Conservation (phyloP, 305 asterid genomes). For the Petunia hybrid region DNA sequence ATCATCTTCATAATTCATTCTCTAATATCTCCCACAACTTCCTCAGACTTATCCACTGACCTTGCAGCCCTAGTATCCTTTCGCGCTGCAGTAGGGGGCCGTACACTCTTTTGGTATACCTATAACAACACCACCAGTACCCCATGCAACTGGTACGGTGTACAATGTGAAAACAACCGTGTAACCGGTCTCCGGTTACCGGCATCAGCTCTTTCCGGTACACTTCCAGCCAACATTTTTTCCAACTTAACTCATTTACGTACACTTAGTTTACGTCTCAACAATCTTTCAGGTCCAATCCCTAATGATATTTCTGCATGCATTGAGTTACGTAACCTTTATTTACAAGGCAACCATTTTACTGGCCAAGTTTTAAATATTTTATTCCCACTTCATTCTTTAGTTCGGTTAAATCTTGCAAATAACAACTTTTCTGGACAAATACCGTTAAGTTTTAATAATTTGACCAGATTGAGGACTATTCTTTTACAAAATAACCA, state of each 20-base stretch:
- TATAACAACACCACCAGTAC: slow-evolving; percentile 35
- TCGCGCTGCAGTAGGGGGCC: slow-evolving; percentile 80
- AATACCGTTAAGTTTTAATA: slow-evolving; percentile 60
- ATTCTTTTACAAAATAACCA: slow-evolving; percentile 67
- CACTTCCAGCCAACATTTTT: slow-evolving; percentile 56
- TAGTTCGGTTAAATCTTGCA: slow-evolving; percentile 77
- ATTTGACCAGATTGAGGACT: slow-evolving; percentile 78
- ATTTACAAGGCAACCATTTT: slow-evolving; percentile 81
- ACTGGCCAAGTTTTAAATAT: slow-evolving; percentile 47
- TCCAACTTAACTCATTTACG: slow-evolving; percentile 64
- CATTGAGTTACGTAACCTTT: slow-evolving; percentile 71
- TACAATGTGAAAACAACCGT: slow-evolving; percentile 65
- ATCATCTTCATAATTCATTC: slow-evolving; percentile 39
- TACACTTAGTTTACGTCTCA: slow-evolving; percentile 85
- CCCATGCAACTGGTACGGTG: slow-evolving; percentile 90
- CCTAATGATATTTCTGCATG: slow-evolving; percentile 67
- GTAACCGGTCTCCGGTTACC: slow-evolving; percentile 87
- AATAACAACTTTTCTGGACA: slow-evolving; percentile 72
- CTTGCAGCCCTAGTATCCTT: slow-evolving; percentile 70
- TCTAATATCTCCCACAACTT: slow-evolving; percentile 36
- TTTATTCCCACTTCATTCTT: slow-evolving; percentile 50
- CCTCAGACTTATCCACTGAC: slow-evolving; percentile 72
- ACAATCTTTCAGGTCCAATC: slow-evolving; percentile 75
- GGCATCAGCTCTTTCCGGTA: slow-evolving; percentile 71
- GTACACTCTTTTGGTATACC: slow-evolving; percentile 73